Conservation (phyloP, 2,329 filamentous ascomycete genomes). For the Stylonectria norvegica region DNA sequence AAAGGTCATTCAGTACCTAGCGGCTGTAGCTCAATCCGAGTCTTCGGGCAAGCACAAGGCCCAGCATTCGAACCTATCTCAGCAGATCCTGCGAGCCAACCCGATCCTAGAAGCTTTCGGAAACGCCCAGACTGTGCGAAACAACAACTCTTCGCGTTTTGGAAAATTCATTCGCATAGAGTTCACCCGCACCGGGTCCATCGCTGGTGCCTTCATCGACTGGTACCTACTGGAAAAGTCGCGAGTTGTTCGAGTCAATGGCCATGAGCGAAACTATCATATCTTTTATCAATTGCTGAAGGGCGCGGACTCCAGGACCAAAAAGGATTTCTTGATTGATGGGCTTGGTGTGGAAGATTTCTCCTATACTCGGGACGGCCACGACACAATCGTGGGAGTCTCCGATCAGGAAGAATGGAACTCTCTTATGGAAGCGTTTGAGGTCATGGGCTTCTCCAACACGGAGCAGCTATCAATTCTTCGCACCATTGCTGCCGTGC, state of each 20-base stretch:
- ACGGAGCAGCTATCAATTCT: constrained; percentile 81
- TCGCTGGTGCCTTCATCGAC: constrained; percentile 93
- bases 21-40: constrained; percentile 86
- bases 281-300: constrained; percentile 94
- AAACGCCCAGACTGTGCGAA: constrained; percentile 94
- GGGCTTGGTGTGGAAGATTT: constrained; percentile 80
- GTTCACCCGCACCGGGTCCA: constrained; percentile 82
- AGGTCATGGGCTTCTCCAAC: constrained; percentile 88
- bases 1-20: constrained; percentile 98
- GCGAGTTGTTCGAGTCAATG: constrained; percentile 85
- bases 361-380: constrained; percentile 84
- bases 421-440: constrained; percentile 83
- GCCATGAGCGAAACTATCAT: constrained; percentile 92
- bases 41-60: constrained; percentile 60
- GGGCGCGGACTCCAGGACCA: constrained; percentile 71
- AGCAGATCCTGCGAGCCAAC: constrained; percentile 93
- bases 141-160: constrained; percentile 97
- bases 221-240: constrained; percentile 99
- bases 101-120: constrained; percentile 97
- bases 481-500: constrained; percentile 81
- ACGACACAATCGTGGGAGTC: constrained; percentile 85
- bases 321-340: constrained; percentile 71
- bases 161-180: constrained; percentile 99
- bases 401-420: constrained; percentile 92
- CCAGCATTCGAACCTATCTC: constrained; percentile 79